Conservation (phyloP, 352 stramenopile species). For the Phytophthora meadii region DNA sequence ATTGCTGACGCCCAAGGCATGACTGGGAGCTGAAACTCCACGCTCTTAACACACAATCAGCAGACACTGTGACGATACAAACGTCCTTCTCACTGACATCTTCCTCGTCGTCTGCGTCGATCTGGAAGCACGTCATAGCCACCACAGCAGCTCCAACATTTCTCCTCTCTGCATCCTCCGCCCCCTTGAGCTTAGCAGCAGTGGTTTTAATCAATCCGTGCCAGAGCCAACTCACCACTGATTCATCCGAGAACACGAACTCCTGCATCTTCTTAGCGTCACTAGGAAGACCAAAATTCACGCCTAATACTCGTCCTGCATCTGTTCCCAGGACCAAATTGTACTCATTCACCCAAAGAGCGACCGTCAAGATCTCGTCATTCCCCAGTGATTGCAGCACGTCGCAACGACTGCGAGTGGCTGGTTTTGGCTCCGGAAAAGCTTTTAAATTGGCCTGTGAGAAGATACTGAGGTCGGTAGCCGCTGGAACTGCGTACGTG, state of each 20-base stretch:
- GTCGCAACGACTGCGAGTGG: constrained; percentile 47
- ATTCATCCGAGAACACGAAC: constrained; percentile 77
- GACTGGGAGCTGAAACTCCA: constrained; percentile 77
- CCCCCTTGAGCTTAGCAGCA: constrained; percentile 42
- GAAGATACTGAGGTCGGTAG: constrained; percentile 60
- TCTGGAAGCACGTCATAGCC: constrained; percentile 68
- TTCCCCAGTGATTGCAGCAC: constrained; percentile 53
- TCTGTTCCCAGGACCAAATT: constrained; percentile 76
- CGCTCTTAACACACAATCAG: constrained; percentile 66
- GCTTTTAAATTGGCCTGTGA: constrained; percentile 46
- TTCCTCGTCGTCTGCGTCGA: constrained; percentile 55
- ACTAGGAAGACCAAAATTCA: constrained; percentile 73
- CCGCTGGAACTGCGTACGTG: constrained; percentile 50
- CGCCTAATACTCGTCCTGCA: constrained; percentile 60
- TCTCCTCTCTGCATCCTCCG: constrained; percentile 35
- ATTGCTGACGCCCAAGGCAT: constrained; percentile 69
- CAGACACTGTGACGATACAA: constrained; percentile 72
- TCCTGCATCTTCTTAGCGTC: constrained; percentile 56
- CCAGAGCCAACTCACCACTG: constrained; percentile 75
- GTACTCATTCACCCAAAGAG: constrained; percentile 81
- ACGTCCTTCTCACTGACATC: constrained; percentile 52
- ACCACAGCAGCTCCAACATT: constrained; percentile 47
- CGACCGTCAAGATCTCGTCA: constrained; percentile 69
- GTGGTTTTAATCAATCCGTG: constrained; percentile 65
- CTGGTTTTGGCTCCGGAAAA: constrained; percentile 49